These are phyloP conservation scores for Pythium chondricola DNA, from an alignment of 352 stramenopile species.

Conservation along the genomic window DNA sequence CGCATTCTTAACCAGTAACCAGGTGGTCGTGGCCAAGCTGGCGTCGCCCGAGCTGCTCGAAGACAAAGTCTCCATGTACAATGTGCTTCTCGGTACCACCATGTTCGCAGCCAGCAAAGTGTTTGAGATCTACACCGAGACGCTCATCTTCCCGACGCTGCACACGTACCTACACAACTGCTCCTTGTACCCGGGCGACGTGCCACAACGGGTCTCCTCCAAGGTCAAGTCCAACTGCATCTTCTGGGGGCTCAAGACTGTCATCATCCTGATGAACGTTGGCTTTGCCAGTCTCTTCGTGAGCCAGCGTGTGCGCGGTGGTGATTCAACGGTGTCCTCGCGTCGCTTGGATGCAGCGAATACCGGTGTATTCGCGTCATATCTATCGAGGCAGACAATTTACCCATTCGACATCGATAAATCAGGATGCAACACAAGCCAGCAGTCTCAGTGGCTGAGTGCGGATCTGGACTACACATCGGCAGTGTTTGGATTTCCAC, in stretches of 20 bases:
- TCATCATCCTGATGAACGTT: constrained; percentile 64
- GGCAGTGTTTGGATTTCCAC: too few relatives aligned
- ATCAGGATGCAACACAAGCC: too few relatives aligned
- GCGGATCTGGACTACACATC: too few relatives aligned
- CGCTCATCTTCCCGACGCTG: constrained; percentile 51
- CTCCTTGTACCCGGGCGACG: constrained; percentile 45
- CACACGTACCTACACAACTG: constrained; percentile 58
- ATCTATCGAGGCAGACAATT: too few relatives aligned
- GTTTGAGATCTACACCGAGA: constrained; percentile 54
- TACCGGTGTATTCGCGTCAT: too few relatives aligned
- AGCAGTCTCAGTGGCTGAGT: too few relatives aligned
- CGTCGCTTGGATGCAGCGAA: too few relatives aligned
- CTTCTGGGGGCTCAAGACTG: constrained; percentile 53
- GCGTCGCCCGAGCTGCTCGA: background rate
- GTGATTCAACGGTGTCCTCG: background rate
- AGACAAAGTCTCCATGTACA: constrained; percentile 34
- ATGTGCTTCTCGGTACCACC: constrained; percentile 39
- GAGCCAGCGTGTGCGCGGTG: constrained; percentile 19
- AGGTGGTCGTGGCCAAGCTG: constrained; percentile 19
- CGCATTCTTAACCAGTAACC: constrained; percentile 32
- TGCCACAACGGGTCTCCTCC: constrained; percentile 42
- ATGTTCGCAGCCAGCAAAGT: constrained; percentile 43
- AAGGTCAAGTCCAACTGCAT: constrained; percentile 34
- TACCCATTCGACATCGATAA: too few relatives aligned
- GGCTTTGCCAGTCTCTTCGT: constrained; percentile 53